Conservation (phyloP, 2,329 filamentous ascomycete species). For the Neocatenulostroma microsporum region DNA sequence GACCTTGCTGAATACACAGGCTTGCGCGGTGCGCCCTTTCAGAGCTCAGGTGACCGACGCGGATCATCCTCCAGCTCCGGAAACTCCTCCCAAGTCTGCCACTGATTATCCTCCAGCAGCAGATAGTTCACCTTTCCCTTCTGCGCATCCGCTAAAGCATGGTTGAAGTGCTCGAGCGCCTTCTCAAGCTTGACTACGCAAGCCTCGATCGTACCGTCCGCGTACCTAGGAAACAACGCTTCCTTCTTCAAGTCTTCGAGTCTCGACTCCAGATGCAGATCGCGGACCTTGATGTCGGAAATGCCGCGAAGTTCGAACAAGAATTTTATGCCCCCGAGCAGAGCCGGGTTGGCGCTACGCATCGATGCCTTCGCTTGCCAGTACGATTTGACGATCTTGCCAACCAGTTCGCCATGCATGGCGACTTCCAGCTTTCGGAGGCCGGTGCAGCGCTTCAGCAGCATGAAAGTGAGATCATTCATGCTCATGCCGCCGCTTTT, state of each 20-base stretch:
- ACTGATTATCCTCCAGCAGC: slow-evolving; percentile 14
- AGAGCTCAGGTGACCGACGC: too few relatives aligned
- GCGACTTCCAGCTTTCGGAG: slow-evolving; percentile 16
- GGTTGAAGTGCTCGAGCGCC: slow-evolving; percentile 17
- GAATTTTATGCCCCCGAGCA: slow-evolving; percentile 12
- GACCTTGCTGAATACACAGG: too few relatives aligned
- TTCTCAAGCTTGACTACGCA: slow-evolving; percentile 9
- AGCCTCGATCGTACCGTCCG: background rate
- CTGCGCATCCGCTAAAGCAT: slow-evolving; percentile 16
- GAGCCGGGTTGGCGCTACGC: slow-evolving; percentile 11
- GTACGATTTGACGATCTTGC: slow-evolving; percentile 1
- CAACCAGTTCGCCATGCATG: slow-evolving; percentile 7
- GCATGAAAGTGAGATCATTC: slow-evolving; percentile 14
- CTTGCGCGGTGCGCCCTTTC: too few relatives aligned
- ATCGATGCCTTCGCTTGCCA: slow-evolving; percentile 3
- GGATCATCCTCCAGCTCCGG: too few relatives aligned
- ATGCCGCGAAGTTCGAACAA: slow-evolving; percentile 17
- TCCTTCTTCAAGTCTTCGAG: slow-evolving; percentile 8
- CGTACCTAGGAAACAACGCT: slow-evolving; percentile 11
- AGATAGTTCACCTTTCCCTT: slow-evolving; percentile 13
- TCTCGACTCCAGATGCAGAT: slow-evolving; percentile 8
- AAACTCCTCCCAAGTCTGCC: slow-evolving; percentile 17
- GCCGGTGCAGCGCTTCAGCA: slow-evolving; percentile 13
- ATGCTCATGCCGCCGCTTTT: slow-evolving; percentile 16
- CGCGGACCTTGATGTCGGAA: slow-evolving; percentile 12